Base-by-base conservation (phyloP, 2,329 filamentous ascomycete species). In the Beauveria varroae region DNA sequence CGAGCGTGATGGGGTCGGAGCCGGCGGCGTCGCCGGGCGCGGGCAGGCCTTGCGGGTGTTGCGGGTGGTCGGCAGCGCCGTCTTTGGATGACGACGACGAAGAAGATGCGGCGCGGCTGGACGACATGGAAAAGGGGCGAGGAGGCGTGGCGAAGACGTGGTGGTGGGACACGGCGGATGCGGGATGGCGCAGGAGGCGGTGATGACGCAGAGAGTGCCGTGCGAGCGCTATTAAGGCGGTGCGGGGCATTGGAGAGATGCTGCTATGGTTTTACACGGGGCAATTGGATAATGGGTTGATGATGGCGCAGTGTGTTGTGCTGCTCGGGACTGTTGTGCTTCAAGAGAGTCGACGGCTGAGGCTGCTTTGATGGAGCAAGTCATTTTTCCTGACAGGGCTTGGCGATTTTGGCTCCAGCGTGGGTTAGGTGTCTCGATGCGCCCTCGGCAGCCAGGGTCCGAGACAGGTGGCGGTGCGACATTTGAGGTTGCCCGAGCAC, bases 1-100 rank as follows among this genome's bases (percentile, higher is more conserved):
- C 72, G 30, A 74, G 70, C n/a, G 66, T 70, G 28, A 68, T 63
- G 50, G 65, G 49, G 47, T 30, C 41, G 28, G 62, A 58, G 50
- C 65, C 52, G 28, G 37, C 40, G 28, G 62, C 60, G 50, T 66
- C 52, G 28, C 55, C 64, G 2, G 71, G 69, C 10, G 67, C 68
- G 20, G 72, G 70, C 10, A 73, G 68, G 43, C 67, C 68, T 20
- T 55, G 53, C 26, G 49, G 50, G 34, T 14, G n/a, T 8, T 46
- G 51, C 16, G 9, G 26, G 24, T 41, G 14, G 40, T 28, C 34
- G 24, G 34, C 16, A 30, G 37, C n/a, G 18, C 18, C 30, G 16
- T 58, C 57, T 14, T 43, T 52, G n/a, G 40, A 56, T 16, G 60
- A 40, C n/a, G 58, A 56, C 10, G 41, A 55, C 3, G 60, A 51